Conservation (phyloP, 805 yeast species). For the Metschnikowia aberdeeniae region DNA sequence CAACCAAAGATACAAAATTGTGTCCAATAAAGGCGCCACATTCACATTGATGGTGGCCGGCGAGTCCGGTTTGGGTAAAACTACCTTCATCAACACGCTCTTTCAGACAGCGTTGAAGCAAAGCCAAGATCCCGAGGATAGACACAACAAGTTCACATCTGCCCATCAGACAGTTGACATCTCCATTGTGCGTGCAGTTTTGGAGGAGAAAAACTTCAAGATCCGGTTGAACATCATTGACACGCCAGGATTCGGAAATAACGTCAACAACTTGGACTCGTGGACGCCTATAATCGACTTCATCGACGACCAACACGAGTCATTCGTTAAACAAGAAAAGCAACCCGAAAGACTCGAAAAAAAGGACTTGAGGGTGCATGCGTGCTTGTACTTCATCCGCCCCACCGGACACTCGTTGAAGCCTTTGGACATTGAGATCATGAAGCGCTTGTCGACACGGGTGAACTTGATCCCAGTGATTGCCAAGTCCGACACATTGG, state of each 20-base stretch:
- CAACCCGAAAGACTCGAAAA: conserved; percentile 70
- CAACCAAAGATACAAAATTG: conserved; percentile 72
- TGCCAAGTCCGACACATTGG: conserved; percentile 82
- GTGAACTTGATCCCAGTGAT: conserved; percentile 87
- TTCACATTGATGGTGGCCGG: conserved; percentile 87
- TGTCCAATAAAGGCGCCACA: conserved; percentile 68
- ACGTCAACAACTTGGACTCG: conserved; percentile 76
- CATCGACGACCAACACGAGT: conserved; percentile 86
- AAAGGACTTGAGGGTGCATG: conserved; percentile 86
- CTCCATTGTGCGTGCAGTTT: conserved; percentile 71
- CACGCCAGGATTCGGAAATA: conserved; percentile 93
- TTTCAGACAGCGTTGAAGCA: conserved; percentile 71
- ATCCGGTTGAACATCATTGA: conserved; percentile 78
- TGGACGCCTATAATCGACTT: conserved; percentile 88
- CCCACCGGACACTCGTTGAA: conserved; percentile 88
- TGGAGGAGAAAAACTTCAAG: conserved; percentile 80
- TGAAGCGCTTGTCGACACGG: conserved; percentile 76
- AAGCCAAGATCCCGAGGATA: conserved; percentile 49
- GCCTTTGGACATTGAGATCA: conserved; percentile 82
- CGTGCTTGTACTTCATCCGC: conserved; percentile 82
- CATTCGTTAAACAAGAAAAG: conserved; percentile 87
- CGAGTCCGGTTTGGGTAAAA: conserved; percentile 87
- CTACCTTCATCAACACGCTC: conserved; percentile 84
- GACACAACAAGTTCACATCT: conserved; percentile 53
- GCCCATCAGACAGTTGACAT: conserved; percentile 69